Evolutionary conservation across 352 stramenopile species (phyloP), one percentile per base, ranked within the genome.

Genomic region (Phytopythium litorale): DNA sequence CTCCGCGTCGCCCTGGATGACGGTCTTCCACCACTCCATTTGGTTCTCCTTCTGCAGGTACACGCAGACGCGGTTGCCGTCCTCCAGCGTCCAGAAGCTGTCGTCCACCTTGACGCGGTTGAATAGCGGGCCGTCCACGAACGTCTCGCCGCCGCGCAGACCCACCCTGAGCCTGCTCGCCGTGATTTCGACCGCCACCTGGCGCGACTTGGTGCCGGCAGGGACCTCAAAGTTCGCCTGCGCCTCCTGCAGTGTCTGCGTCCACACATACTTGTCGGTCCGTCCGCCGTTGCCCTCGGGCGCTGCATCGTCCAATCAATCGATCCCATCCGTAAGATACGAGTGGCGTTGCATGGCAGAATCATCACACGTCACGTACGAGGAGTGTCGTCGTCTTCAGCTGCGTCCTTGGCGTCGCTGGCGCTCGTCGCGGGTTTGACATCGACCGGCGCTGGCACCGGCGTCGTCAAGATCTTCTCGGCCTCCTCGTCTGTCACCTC

Each of bases 21-120:
- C 93, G 56, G 82, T 90, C 68, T 98, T 98, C 98, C 98, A 99
- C 98, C 98, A 99, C 87, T 99, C 97, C 97, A 99, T 99, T 72
- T 98, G 84, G 76, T 99, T 99, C 19, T 98, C 87, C 74, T 99
- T 99, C 73, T 98, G 91, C 25, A 99, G 68, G 58, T 97, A 98
- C 42, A 99, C 73, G 45, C 91, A 92, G 51, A 96, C 88, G 57
- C 84, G 83, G 55, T 92, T 92, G 64, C 80, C 74, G 66, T 96
- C 88, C 65, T 96, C 88, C n/a, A 99, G 77, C 7, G 97, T 99
- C 98, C 98, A 99, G 70, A 99, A 99, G 68, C 91, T 98, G 76
- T 99, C 98, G 65, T 99, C 98, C 50, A 98, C 85, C 63, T 99
- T 98, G 32, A 99, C 88, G 40, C 89, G 78, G 62, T 99, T 98